These are phyloP conservation scores for Aegilops speltoides DNA, from an alignment of 176 grass and related monocot species.

Conservation along the genomic window DNA sequence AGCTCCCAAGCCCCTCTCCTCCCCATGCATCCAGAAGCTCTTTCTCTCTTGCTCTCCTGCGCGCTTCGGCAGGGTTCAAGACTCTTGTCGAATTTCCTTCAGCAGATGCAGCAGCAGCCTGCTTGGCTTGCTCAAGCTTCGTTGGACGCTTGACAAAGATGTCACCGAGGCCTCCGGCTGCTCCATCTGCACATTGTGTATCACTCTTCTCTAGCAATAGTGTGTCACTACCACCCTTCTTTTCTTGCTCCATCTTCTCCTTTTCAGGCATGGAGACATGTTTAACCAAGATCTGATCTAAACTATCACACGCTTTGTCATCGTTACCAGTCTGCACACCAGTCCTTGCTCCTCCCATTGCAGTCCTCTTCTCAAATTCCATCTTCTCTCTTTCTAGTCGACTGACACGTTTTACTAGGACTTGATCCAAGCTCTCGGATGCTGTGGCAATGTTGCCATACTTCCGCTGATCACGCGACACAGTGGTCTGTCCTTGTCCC, in stretches of 20 bases:
- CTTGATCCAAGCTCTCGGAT: constrained; percentile 54
- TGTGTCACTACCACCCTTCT: constrained; percentile 6
- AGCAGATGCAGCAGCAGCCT: constrained; percentile 28
- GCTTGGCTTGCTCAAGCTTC: constrained; percentile 58
- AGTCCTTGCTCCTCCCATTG: background rate
- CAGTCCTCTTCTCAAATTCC: constrained; percentile 32
- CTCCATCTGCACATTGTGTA: background rate
- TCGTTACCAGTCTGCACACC: constrained; percentile 7
- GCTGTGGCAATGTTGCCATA: background rate
- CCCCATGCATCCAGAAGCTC: constrained; percentile 81
- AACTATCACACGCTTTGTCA: constrained; percentile 22
- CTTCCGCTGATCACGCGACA: constrained; percentile 24
- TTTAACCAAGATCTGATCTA: constrained; percentile 69
- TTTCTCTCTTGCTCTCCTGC: constrained; percentile 58
- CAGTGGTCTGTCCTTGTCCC: constrained; percentile 27
- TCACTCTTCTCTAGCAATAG: constrained; percentile 23
- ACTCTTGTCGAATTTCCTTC: constrained; percentile 26
- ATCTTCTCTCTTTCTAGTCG: constrained; percentile 57
- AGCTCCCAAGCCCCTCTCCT: constrained; percentile 72
- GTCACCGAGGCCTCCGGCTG: constrained; percentile 40
- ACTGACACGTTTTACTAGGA: constrained; percentile 56
- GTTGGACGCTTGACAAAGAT: constrained; percentile 54
- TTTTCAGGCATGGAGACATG: constrained; percentile 60
- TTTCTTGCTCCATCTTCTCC: constrained; percentile 43
- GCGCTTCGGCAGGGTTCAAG: constrained; percentile 39